Base-by-base conservation (phyloP, 805 yeast genomes). In the Wickerhamomyces subpelliculosus region DNA sequence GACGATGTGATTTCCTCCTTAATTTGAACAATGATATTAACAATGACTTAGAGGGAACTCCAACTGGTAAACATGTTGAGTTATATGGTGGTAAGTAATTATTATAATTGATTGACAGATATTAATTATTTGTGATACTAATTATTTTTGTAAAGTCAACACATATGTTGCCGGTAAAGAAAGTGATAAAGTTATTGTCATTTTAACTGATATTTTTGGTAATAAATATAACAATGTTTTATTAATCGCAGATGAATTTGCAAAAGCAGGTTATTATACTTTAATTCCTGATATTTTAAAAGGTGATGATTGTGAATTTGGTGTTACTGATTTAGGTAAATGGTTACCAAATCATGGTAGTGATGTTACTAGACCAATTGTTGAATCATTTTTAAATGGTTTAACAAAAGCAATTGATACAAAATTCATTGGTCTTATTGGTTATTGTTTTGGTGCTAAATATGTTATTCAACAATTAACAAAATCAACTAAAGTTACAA, bases 381-480 rank as follows among this genome's bases (percentile, higher is more conserved):
- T 76, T 31, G 69, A 69, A 27, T 59, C 57, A 5, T 82, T 72
- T 48, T 52, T 81, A 42, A 49, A 55, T 2, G 53, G 52, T 8
- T 58, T 82, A 40, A 72, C 64, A 42, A 49, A 55, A 21, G 72
- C 70, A 40, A 56, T 60, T 38, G 61, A 61, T n/a, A 73, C 75
- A 14, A 57, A 64, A 37, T 75, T 67, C 46, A 42, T 81, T 18
- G 78, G 72, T 31, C 74, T 75, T 17, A 62, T 81, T 41, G 96
- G 96, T 19, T 78, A 86, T 65, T 87, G 96, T 63, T 87, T 68
- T 46, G 96, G 96, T 56, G 95, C 86, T 29, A 83, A 79, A 59
- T 78, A 66, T 48, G 77, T 73, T 25, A 49, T 83, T 40, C 76
- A 71, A 42, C 72, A 78, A 40, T 57, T 75, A 23, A 57, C 68